Conservation (phyloP, 2,329 filamentous ascomycete genomes). For the Botryotinia convoluta region DNA sequence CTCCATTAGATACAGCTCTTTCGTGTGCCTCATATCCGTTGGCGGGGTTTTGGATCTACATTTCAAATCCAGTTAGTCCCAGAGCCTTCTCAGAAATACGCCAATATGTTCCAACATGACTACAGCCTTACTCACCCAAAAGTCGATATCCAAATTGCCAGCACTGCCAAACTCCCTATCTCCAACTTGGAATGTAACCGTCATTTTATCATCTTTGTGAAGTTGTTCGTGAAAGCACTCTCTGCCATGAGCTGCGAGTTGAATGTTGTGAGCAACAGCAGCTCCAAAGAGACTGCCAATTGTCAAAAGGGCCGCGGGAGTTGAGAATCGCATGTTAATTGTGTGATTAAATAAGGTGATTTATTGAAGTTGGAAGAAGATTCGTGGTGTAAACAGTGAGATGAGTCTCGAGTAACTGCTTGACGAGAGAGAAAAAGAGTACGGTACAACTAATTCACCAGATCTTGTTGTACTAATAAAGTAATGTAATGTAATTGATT, state of each 20-base stretch:
- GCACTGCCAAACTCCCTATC: constrained; percentile 93
- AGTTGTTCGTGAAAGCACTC: constrained; percentile 97
- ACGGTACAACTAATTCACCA: background rate
- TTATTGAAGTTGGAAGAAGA: background rate
- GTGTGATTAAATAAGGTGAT: background rate
- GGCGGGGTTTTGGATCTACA: constrained; percentile 73
- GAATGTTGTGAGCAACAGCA: constrained; percentile 86
- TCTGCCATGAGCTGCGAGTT: constrained; percentile 85
- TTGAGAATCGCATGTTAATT: constrained; percentile 37
- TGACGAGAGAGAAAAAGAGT: background rate
- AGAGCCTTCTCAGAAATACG: background rate
- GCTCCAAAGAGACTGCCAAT: constrained; percentile 46
- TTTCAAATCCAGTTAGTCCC: constrained; percentile 20
- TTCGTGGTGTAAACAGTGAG: background rate
- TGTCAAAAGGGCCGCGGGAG: constrained; percentile 34
- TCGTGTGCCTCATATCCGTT: constrained; percentile 76
- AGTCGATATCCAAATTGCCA: constrained; percentile 94
- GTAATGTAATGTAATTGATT: background rate
- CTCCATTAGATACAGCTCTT: constrained; percentile 80
- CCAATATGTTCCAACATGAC: background rate
- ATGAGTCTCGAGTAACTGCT: background rate
- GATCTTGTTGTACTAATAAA: background rate
- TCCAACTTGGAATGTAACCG: constrained; percentile 95
- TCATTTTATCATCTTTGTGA: constrained; percentile 96
- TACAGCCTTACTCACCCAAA: constrained; percentile 72